Base-by-base conservation (phyloP, 2,329 filamentous ascomycete species). In the Diaporthe humulicola region DNA sequence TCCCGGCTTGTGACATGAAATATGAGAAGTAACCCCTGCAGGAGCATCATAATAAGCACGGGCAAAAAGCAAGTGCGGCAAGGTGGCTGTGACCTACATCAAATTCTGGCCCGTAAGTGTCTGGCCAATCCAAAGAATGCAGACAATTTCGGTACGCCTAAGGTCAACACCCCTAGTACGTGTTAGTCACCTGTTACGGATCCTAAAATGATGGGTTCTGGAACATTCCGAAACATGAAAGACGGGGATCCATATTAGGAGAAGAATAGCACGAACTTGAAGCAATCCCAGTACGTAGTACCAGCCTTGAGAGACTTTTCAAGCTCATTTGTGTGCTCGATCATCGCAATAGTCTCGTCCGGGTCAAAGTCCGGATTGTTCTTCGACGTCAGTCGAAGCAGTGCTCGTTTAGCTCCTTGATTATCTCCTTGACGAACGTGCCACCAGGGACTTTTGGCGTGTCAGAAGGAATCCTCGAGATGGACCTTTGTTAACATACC, bases 331-430 rank as follows among this genome's bases (percentile, higher is more conserved):
- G 95, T 98, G 81, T 97, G 94, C 1, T 95, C 91, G 93, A 98
- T 98, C 94, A 98, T 97, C 79, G 94, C 92, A 61, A 98, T 88
- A 0, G 94, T 97, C 84, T 97, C 94, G 76, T 97, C 93, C 9
- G 93, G 90, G 80, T 97, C 90, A 79, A 97, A 96, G 74, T 93
- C 89, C 0, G 91, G 92, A 75, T 95, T 92, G 70, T 87, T 86
- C 77, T 87, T 79, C 78, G 88, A 92, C 6, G 93, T 94, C 30
- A 95, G 85, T 7, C 93, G 90, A 64, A 93, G 85, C 30, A 95
- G 87, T 1, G 92, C 86, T 60, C 86, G 84, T 84, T 93, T 94
- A 30, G 93, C 93, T 22, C 93, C 91, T 15, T 91, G 89, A 45
- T 90, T 84, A 42, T 87, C 88, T 42, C 91, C 91, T 79, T 88